phyloP scores from a whole-genome alignment of 2,329 filamentous ascomycete genomes.

The Sarocladium kiliense region DNA sequence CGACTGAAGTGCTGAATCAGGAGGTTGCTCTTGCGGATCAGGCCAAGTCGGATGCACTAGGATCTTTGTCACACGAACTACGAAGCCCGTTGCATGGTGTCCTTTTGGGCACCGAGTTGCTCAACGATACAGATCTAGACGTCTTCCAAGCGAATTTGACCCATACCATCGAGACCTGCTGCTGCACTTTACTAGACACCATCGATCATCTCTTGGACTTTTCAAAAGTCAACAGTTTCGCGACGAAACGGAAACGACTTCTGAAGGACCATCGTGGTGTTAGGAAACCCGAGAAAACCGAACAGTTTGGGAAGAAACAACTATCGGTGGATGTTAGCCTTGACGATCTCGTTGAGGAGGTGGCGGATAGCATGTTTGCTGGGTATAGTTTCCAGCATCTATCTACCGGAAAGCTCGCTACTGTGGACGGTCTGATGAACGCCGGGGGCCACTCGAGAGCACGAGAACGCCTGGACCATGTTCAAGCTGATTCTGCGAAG shows the following conservation, averaged over 20 bases:
- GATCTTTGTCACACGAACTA: slow-evolving; percentile 54
- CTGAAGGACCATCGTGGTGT: slow-evolving; percentile 16
- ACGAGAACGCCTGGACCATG: slow-evolving; percentile 4
- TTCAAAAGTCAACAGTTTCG: slow-evolving; percentile 32
- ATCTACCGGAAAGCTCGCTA: background rate
- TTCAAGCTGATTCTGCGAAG: slow-evolving; percentile 10
- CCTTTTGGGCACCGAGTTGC: slow-evolving; percentile 44
- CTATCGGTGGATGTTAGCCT: slow-evolving; percentile 27
- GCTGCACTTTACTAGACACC: slow-evolving; percentile 43
- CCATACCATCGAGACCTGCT: slow-evolving; percentile 39
- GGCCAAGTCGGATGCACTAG: slow-evolving; percentile 54
- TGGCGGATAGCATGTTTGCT: slow-evolving; percentile 33
- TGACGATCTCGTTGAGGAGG: slow-evolving; percentile 29
- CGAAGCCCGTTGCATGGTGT: slow-evolving; percentile 54
- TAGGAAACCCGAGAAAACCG: slow-evolving; percentile 13
- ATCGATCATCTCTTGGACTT: slow-evolving; percentile 44
- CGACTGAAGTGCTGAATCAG: slow-evolving; percentile 49
- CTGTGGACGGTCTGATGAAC: background rate
- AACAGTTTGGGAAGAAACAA: slow-evolving; percentile 25
- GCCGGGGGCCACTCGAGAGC: background rate
- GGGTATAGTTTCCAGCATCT: slow-evolving; percentile 30
- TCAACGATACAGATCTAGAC: slow-evolving; percentile 35
- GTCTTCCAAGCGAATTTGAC: slow-evolving; percentile 37
- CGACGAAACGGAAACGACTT: slow-evolving; percentile 19
- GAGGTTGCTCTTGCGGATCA: slow-evolving; percentile 31